Evolutionary conservation across 257 asterid species (phyloP).

Genomic region (Vinca minor): DNA sequence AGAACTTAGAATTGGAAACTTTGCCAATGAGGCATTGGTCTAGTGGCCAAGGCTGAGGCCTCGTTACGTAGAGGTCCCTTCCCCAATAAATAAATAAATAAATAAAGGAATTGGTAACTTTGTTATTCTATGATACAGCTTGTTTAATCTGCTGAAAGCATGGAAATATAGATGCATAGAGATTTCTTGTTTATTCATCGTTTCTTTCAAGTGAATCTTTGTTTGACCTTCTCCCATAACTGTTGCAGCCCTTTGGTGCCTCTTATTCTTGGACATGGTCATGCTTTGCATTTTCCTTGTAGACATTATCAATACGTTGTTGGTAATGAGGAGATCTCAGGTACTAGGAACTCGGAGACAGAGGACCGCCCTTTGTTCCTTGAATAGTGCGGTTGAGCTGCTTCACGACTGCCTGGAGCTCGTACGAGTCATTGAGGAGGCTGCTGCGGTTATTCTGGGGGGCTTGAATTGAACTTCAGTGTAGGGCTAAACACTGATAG

Average conservation of each 20-base stretch:
- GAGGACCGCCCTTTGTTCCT: slow-evolving; percentile 30
- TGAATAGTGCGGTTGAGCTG: slow-evolving; percentile 51
- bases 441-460: slow-evolving; percentile 39
- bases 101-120: too few relatives aligned
- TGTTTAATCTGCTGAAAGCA: background rate
- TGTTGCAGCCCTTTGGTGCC: slow-evolving; percentile 9
- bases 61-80: too few relatives aligned
- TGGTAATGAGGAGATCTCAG: slow-evolving; percentile 30
- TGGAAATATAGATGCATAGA: too few relatives aligned
- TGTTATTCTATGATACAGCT: background rate
- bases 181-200: background rate
- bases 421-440: slow-evolving; percentile 54
- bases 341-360: slow-evolving; percentile 32
- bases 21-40: too few relatives aligned
- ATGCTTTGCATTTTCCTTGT: slow-evolving; percentile 28
- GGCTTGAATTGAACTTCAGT: slow-evolving; percentile 16
- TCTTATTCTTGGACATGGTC: slow-evolving; percentile 9
- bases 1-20: too few relatives aligned
- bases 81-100: too few relatives aligned
- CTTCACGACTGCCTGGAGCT: slow-evolving; percentile 43
- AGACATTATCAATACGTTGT: slow-evolving; percentile 28
- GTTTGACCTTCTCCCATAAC: slow-evolving; percentile 14
- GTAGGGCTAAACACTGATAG: slow-evolving; percentile 18
- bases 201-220: too few relatives aligned
- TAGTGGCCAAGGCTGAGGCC: too few relatives aligned